phyloP scores from a whole-genome alignment of 2,329 filamentous ascomycete genomes.

The Fusarium heterosporum region DNA sequence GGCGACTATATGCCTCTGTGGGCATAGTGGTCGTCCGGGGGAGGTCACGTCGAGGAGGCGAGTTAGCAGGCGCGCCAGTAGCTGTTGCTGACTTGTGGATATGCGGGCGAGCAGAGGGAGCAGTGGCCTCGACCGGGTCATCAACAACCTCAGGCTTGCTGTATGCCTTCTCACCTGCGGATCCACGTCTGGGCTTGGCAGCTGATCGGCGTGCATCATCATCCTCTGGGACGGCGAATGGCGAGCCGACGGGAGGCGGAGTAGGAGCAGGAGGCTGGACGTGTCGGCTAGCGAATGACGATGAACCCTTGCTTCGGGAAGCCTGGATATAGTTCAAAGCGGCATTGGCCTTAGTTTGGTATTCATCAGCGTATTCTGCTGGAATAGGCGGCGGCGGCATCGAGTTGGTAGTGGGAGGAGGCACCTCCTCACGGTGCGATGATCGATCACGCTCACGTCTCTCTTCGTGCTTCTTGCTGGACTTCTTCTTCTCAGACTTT shows the following conservation, averaged over 20 bases:
- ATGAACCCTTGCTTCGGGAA: conserved; percentile 44
- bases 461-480: conserved; percentile 55
- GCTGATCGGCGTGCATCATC: conserved; percentile 52
- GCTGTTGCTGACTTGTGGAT: conserved; percentile 45
- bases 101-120: conserved; percentile 49
- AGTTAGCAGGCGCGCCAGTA: conserved; percentile 44
- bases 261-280: conserved; percentile 52
- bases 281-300: conserved; percentile 40
- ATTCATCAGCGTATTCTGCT: conserved; percentile 41
- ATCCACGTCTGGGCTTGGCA: conserved; percentile 51
- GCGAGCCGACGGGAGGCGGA: conserved; percentile 50
- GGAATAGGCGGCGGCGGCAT: conserved; percentile 42
- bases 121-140: conserved; percentile 48
- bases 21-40: conserved; percentile 54
- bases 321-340: conserved; percentile 50
- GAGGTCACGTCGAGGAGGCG: conserved; percentile 51
- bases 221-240: conserved; percentile 49
- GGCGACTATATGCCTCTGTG: conserved; percentile 47
- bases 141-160: conserved; percentile 50
- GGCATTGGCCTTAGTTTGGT: conserved; percentile 30
- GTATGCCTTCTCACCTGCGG: conserved; percentile 50
- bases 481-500: conserved; percentile 55
- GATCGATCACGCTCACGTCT: conserved; percentile 53
- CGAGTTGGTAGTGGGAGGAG: conserved; percentile 34
- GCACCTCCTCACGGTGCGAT: conserved; percentile 49